Conservation (phyloP, 2,329 filamentous ascomycete genomes). For the Sarocladiaceae sp. region DNA sequence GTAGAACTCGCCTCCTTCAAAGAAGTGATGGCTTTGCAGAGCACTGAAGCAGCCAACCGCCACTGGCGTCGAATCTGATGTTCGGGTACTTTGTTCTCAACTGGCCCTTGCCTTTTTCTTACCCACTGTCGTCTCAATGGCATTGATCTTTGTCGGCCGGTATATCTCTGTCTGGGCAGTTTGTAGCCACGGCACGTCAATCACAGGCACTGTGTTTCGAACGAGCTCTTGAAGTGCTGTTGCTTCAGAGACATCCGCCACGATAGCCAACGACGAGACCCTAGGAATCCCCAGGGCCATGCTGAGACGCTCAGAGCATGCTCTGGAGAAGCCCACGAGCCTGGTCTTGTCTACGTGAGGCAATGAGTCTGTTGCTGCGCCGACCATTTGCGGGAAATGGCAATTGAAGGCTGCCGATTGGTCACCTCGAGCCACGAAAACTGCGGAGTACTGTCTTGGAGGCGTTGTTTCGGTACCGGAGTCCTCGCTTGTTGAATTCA, state of each 20-base stretch:
- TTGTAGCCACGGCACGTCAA: slow-evolving; percentile 49
- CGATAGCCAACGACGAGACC: slow-evolving; percentile 58
- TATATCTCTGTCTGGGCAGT: slow-evolving; percentile 19
- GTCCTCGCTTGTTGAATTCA: neutral
- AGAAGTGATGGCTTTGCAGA: too few relatives aligned
- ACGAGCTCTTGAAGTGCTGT: slow-evolving; percentile 52
- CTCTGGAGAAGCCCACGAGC: slow-evolving; percentile 56
- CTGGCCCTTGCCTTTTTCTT: slow-evolving; percentile 20
- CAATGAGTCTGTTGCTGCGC: slow-evolving; percentile 39
- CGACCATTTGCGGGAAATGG: slow-evolving; percentile 52
- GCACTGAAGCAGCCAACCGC: too few relatives aligned
- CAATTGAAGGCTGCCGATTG: slow-evolving; percentile 52
- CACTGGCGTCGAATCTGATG: too few relatives aligned
- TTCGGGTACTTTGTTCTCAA: slow-evolving; percentile 7
- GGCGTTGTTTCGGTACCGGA: neutral
- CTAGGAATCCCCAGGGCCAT: slow-evolving; percentile 53
- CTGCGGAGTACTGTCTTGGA: slow-evolving; percentile 35
- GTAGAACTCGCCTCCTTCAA: too few relatives aligned
- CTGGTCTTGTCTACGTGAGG: slow-evolving; percentile 37
- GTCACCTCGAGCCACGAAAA: slow-evolving; percentile 54
- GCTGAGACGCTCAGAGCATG: slow-evolving; percentile 52
- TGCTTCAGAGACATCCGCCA: slow-evolving; percentile 48
- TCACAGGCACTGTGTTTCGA: slow-evolving; percentile 40
- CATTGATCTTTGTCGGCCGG: slow-evolving; percentile 26
- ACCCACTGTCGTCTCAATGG: slow-evolving; percentile 29